Percentiles rank a stretch among this genome's conserved stretches.
Conservation (phyloP, 2,329 filamentous ascomycete species). For the Dendrostoma leiphaemia region DNA sequence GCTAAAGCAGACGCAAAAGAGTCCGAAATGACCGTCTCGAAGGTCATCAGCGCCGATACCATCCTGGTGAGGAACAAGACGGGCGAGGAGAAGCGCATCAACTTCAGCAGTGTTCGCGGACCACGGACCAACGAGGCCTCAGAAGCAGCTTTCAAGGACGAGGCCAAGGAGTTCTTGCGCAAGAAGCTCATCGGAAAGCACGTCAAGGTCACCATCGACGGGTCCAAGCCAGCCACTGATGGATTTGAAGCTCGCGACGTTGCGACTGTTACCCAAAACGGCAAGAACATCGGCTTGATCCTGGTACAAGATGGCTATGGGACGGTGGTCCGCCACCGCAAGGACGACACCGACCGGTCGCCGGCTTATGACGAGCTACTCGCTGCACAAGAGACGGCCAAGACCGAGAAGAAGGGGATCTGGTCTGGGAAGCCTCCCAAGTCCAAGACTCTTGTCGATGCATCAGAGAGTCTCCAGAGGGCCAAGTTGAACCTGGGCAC, state of each 20-base stretch:
- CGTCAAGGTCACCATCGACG: constrained; percentile 84
- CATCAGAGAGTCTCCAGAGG: constrained; percentile 89
- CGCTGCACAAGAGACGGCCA: constrained; percentile 76
- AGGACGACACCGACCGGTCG: constrained; percentile 91
- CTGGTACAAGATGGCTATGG: constrained; percentile 93
- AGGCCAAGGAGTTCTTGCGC: constrained; percentile 93
- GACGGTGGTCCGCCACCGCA: constrained; percentile 90
- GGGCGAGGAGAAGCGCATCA: constrained; percentile 84
- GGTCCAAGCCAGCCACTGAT: constrained; percentile 83
- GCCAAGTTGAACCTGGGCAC: constrained; percentile 90
- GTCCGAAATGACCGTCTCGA: constrained; percentile 78
- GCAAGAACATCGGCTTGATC: constrained; percentile 80
- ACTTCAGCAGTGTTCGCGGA: constrained; percentile 87
- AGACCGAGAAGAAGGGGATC: constrained; percentile 88
- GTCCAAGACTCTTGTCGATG: constrained; percentile 78
- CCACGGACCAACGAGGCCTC: constrained; percentile 86
- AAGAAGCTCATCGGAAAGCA: constrained; percentile 96
- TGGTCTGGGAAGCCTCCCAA: constrained; percentile 90
- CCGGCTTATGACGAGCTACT: constrained; percentile 91
- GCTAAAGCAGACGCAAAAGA: constrained; percentile 65
- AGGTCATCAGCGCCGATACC: constrained; percentile 85
- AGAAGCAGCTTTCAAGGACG: constrained; percentile 84
- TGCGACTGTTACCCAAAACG: constrained; percentile 78
- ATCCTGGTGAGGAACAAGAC: constrained; percentile 82
- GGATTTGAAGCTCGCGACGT: constrained; percentile 95